Evolutionary conservation across 2,329 filamentous ascomycete genomes (phyloP).

Genomic region (Aspergillus phoenicis): DNA sequence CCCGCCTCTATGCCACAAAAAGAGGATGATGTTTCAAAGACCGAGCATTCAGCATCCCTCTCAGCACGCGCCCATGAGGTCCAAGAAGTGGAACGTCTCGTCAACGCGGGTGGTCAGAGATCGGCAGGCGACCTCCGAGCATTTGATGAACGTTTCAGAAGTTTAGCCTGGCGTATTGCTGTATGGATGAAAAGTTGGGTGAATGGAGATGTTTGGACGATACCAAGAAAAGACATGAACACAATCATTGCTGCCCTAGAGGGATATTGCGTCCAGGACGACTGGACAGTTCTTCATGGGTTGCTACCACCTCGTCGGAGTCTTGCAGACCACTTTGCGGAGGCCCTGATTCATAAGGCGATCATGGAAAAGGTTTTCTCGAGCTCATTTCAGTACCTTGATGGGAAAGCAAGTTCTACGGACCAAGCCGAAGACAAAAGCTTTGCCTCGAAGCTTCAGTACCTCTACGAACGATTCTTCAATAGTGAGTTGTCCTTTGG

Average conservation of each 20-base stretch:
- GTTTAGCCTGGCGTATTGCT: too few relatives aligned
- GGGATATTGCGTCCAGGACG: background rate
- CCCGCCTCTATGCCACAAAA: too few relatives aligned
- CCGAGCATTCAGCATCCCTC: too few relatives aligned
- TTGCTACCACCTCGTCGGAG: background rate
- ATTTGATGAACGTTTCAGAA: too few relatives aligned
- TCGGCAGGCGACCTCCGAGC: too few relatives aligned
- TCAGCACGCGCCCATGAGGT: too few relatives aligned
- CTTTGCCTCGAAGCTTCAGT: background rate
- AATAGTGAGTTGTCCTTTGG: background rate
- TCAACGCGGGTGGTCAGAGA: too few relatives aligned
- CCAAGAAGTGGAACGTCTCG: too few relatives aligned
- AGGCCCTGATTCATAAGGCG: background rate
- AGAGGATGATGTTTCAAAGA: too few relatives aligned
- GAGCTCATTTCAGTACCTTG: slow-evolving; percentile 1
- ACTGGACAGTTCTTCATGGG: background rate
- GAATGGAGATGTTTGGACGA: background rate
- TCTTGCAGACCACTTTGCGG: background rate
- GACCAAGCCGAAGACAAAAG: background rate
- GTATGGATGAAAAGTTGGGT: background rate
- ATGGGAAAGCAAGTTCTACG: background rate
- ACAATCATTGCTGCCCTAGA: background rate
- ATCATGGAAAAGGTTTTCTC: background rate
- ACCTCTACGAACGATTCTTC: background rate
- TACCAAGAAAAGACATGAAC: background rate